These are phyloP conservation scores for Durio zibethinus DNA, from an alignment of 345 rosid species.

Conservation along the genomic window DNA sequence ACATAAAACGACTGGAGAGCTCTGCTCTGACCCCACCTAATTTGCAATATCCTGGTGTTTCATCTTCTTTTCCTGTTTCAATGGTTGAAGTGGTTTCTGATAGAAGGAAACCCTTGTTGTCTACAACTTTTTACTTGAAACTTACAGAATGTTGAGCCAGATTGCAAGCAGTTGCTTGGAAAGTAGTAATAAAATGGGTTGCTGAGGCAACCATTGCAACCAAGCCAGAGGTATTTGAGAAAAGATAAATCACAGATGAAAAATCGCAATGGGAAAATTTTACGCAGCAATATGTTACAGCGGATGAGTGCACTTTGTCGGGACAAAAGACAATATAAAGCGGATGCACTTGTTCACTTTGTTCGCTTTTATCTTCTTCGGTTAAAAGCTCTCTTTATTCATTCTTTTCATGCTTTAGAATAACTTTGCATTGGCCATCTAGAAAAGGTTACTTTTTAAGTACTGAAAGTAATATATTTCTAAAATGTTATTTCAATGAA, in stretches of 20 bases:
- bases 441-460: too few relatives aligned
- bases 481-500: too few relatives aligned
- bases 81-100: too few relatives aligned
- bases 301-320: background rate
- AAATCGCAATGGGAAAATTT: background rate
- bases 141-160: background rate
- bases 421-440: conserved; percentile 2
- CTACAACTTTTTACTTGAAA: too few relatives aligned
- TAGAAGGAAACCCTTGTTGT: too few relatives aligned
- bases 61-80: too few relatives aligned
- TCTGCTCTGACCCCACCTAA: background rate
- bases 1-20: background rate
- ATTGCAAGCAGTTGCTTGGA: background rate
- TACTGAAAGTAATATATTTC: too few relatives aligned
- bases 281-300: background rate
- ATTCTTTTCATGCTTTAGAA: background rate
- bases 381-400: background rate
- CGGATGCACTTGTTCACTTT: background rate
- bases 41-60: background rate
- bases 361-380: background rate
- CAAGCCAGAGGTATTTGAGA: background rate
- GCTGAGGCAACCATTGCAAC: background rate
- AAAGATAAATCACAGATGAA: background rate
- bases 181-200: background rate
- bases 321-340: background rate